phyloP scores from a whole-genome alignment of 495 filamentous ascomycete species.

The Talaromyces wortmannii region DNA sequence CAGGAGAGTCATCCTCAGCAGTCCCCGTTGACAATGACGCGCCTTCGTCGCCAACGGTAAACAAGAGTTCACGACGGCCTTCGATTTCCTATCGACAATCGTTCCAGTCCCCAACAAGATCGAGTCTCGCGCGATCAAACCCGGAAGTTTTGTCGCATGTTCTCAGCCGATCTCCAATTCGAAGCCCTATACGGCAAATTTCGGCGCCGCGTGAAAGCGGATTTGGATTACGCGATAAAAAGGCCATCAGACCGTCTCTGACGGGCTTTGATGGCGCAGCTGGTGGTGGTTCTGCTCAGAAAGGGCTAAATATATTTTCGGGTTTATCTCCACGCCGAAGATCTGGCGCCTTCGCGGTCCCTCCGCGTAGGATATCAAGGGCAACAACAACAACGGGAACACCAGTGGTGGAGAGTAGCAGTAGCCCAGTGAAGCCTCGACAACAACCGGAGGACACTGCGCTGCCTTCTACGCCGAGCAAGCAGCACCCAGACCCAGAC shows the following conservation, averaged over 20 bases:
- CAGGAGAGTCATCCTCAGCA: conserved; percentile 36
- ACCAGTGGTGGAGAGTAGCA: background rate
- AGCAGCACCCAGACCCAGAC: conserved; percentile 22
- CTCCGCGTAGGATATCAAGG: conserved; percentile 31
- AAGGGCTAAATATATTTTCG: conserved; percentile 13
- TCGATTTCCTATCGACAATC: conserved; percentile 38
- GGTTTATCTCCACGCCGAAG: conserved; percentile 24
- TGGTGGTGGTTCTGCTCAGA: conserved; percentile 29
- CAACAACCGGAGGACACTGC: conserved; percentile 5
- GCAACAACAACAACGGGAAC: conserved; percentile 24
- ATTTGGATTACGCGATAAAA: conserved; percentile 28
- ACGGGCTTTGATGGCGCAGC: conserved; percentile 9
- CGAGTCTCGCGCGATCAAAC: conserved; percentile 57
- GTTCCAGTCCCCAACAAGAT: conserved; percentile 59
- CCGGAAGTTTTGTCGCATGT: conserved; percentile 50
- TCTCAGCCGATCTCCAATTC: conserved; percentile 25
- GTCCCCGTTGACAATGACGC: conserved; percentile 11
- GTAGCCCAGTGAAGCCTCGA: too few relatives aligned
- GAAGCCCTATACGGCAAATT: conserved; percentile 11
- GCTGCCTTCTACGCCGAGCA: background rate
- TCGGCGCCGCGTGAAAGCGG: conserved; percentile 15
- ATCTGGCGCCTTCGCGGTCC: conserved; percentile 33
- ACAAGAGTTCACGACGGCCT: conserved; percentile 13
- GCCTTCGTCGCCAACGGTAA: conserved; percentile 20
- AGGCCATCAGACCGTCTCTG: conserved; percentile 30